Base-by-base conservation (phyloP, 2,329 filamentous ascomycete species). In the Ilyonectria mors-panacis region DNA sequence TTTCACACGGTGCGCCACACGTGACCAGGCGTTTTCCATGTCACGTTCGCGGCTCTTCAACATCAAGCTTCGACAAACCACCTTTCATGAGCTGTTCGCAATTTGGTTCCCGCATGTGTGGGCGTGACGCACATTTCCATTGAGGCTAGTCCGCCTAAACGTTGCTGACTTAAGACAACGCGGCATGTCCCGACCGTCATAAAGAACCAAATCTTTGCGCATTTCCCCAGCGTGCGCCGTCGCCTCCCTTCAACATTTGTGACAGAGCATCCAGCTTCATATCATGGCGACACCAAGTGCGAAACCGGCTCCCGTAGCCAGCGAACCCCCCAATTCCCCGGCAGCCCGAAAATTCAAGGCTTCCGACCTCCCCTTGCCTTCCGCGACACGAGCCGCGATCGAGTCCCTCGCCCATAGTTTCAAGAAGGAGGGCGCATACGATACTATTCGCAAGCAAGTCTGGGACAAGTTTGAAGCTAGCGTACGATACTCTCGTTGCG, bases 381-480 rank as follows among this genome's bases (percentile, higher is more conserved):
- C 91, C 3, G 87, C 89, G n/a, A 93, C 93, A 59, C 87, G 92
- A 70, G 87, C 88, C 1, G 90, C 91, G 1, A 94, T 95, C 63
- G 93, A 95, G 73, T 88, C 86, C 17, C 86, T 95, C 23, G 88
- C 93, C n/a, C 91, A 93, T 77, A 91, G 88, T 12, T 95, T 95
- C 83, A 95, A 95, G 81, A 95, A 95, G 82, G 94, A 94, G 80
- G 93, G 93, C 67, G 92, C 92, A 64, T 96, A 95, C 77, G 93
- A 96, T 80, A 84, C 87, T 15, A 88, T 95, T 70, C 90, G 93
- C 68, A 95, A 94, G 78, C 88, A 93, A 74, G 86, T 93, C 12
- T 94, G 93, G 88, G 89, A 92, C 51, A 90, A 93, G 65, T 93
- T 94, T 72, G 89, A 91, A 75, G 87, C 88, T 33, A 91, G 89